Conservation (phyloP, 345 rosid genomes). For the Gossypium rotundifolium region DNA sequence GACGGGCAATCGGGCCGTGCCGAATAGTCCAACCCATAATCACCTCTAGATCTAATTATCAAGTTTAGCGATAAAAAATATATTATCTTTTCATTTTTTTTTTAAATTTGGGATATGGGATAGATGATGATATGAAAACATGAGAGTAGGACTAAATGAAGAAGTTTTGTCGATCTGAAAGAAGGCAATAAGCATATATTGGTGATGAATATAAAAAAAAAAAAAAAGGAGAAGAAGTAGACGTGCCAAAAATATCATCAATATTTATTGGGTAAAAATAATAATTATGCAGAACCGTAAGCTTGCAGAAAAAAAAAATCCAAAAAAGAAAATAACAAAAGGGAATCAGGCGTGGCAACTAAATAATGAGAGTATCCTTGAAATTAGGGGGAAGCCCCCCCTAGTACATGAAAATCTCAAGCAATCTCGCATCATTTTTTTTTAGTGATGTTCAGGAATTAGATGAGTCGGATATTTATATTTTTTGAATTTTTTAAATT, state of each 20-base stretch:
- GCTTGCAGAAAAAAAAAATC: neutral
- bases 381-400: constrained; percentile 33
- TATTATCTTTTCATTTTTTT: too few species aligned
- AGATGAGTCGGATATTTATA: too few species aligned
- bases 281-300: constrained; percentile 29
- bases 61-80: accelerated
- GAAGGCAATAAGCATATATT: constrained; percentile 14
- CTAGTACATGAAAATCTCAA: constrained; percentile 37
- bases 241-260: constrained; percentile 43
- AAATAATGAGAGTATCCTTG: constrained; percentile 48
- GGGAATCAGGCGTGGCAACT: constrained; percentile 64
- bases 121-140: neutral
- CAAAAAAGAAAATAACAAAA: neutral
- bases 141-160: constrained; percentile 26
- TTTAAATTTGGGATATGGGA: too few species aligned
- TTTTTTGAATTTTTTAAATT: too few species aligned
- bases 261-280: constrained; percentile 24
- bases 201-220: constrained; percentile 13
- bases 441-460: neutral
- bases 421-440: constrained; percentile 44
- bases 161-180: constrained; percentile 29
- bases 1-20: too few species aligned
- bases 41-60: too few species aligned
- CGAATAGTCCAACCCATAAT: too few species aligned
- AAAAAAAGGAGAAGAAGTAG: neutral